A percentile compares a stretch with the other conserved stretches of the same genome.
Conservation (phyloP, 495 filamentous ascomycete genomes). For the Penicillium riverlandense region DNA sequence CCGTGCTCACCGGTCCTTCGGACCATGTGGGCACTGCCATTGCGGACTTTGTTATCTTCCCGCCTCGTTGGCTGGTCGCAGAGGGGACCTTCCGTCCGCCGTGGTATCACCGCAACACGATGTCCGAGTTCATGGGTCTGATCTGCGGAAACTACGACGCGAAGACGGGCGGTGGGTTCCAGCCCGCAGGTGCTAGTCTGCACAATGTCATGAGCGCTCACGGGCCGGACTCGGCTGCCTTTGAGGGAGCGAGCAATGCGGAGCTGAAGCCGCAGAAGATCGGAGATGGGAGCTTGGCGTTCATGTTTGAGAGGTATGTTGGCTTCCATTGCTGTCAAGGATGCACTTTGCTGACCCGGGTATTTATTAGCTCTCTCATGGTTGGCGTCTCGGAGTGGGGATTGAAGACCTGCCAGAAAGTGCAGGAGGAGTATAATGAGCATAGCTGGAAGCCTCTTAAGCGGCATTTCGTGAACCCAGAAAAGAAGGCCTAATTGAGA, state of each 20-base stretch:
- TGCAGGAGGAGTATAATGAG: slow-evolving; percentile 75
- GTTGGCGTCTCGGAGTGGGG: slow-evolving; percentile 92
- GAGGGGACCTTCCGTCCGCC: slow-evolving; percentile 78
- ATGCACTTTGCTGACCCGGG: not conserved
- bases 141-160: slow-evolving; percentile 61
- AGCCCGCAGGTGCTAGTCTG: slow-evolving; percentile 53
- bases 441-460: slow-evolving; percentile 81
- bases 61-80: slow-evolving; percentile 70
- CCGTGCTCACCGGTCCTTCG: slow-evolving; percentile 69
- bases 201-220: slow-evolving; percentile 61
- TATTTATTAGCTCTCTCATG: slow-evolving; percentile 58
- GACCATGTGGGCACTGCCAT: slow-evolving; percentile 67
- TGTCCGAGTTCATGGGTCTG: slow-evolving; percentile 59
- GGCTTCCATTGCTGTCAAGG: not conserved
- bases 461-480: slow-evolving; percentile 64
- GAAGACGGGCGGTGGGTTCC: slow-evolving; percentile 57
- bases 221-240: slow-evolving; percentile 50
- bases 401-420: slow-evolving; percentile 71
- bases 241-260: slow-evolving; percentile 52
- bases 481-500: slow-evolving; percentile 21
- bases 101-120: slow-evolving; percentile 75
- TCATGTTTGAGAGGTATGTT: slow-evolving; percentile 58
- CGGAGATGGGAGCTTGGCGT: slow-evolving; percentile 57
- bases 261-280: slow-evolving; percentile 52
- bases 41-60: slow-evolving; percentile 79